Percentiles rank a stretch among this genome's conserved stretches.
These are phyloP conservation scores for Echites panduratus DNA, from an alignment of 257 asterid species.

Conservation along the genomic window DNA sequence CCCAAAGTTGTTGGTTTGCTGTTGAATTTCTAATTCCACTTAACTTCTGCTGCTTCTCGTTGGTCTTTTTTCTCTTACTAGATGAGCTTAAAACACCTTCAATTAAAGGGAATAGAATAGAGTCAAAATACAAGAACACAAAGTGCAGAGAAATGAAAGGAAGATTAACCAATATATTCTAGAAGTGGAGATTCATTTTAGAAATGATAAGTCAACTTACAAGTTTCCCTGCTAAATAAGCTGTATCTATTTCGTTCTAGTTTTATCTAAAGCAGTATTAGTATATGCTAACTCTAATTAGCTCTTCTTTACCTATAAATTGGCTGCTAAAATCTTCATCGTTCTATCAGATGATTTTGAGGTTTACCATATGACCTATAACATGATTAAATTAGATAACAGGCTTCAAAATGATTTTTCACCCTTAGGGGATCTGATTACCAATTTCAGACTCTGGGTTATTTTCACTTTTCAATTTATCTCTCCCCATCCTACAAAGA, in stretches of 20 bases:
- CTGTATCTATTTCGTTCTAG: neutral
- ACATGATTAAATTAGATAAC: neutral
- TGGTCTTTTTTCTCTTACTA: conserved; percentile 40
- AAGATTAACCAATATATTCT: neutral
- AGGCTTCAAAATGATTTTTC: neutral
- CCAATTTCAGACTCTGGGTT: neutral
- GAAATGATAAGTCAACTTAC: neutral
- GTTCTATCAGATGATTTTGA: neutral
- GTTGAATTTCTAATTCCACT: conserved; percentile 26
- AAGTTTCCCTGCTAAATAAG: neutral
- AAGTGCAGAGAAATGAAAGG: neutral
- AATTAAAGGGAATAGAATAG: conserved; percentile 21
- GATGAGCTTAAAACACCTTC: conserved; percentile 68
- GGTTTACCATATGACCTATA: neutral
- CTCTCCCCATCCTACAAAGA: neutral
- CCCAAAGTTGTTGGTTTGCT: conserved; percentile 24
- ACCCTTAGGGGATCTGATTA: neutral
- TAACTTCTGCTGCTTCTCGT: conserved; percentile 26
- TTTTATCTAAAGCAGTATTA: too few species aligned
- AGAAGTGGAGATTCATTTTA: neutral
- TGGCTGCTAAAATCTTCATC: neutral
- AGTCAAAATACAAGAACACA: neutral
- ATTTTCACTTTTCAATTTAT: neutral
- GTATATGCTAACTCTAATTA: neutral
- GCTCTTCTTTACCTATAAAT: neutral